Percentiles rank a stretch among this genome's conserved stretches.
Evolutionary conservation across 768 basidiomycete genomes (phyloP).

Genomic region (Amanita jacksonii): DNA sequence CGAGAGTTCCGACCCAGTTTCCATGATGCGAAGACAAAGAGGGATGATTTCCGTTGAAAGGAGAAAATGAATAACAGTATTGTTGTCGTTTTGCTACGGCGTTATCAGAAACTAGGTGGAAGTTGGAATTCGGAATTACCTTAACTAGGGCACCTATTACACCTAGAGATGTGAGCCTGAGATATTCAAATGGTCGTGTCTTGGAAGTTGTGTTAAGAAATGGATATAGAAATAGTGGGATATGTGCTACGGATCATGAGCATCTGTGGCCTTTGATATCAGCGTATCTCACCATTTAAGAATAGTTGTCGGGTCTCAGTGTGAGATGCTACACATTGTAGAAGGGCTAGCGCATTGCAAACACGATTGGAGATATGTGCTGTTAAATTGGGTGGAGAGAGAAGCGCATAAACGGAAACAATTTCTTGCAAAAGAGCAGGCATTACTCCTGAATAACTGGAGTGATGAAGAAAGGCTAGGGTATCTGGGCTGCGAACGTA

Average conservation of each 20-base stretch:
- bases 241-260: slow-evolving; percentile 75
- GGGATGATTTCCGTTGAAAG: slow-evolving; percentile 99
- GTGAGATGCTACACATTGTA: slow-evolving; percentile 98
- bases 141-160: slow-evolving; percentile 99
- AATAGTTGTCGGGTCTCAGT: slow-evolving; percentile 93
- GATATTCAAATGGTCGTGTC: slow-evolving; percentile 98
- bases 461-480: slow-evolving; percentile 10
- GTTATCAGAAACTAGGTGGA: neutral
- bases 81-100: slow-evolving; percentile 95
- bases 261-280: slow-evolving; percentile 16
- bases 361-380: slow-evolving; percentile 98
- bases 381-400: slow-evolving; percentile 91
- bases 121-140: slow-evolving; percentile 31
- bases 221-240: slow-evolving; percentile 96
- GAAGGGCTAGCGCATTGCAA: slow-evolving; percentile 93
- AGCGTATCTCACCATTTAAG: slow-evolving; percentile 62
- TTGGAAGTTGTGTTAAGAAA: slow-evolving; percentile 99
- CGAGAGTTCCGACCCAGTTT: slow-evolving; percentile 95
- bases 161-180: slow-evolving; percentile 97
- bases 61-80: slow-evolving; percentile 96
- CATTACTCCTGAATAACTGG: slow-evolving; percentile 79
- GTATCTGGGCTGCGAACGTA: slow-evolving; percentile 21
- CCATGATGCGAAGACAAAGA: slow-evolving; percentile 98
- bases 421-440: slow-evolving; percentile 95
- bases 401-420: slow-evolving; percentile 92